Evolutionary conservation across 495 filamentous ascomycete genomes (phyloP).

Genomic region (Pseudomonodictys pantanalensis): DNA sequence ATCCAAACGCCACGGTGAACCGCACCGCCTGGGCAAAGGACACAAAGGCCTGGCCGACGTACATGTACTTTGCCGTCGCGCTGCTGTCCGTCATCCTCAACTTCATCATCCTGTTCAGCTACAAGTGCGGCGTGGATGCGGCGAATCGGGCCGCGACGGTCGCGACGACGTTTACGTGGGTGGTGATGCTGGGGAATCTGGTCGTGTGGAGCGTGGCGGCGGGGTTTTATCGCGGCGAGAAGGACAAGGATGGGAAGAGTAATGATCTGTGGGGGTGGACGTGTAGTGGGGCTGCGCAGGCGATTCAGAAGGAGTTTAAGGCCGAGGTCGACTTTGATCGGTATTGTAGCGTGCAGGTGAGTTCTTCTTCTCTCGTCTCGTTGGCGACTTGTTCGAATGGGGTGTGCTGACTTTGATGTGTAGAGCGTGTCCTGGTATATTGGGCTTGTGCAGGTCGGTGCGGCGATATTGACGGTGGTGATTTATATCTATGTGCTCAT

Average conservation of each 20-base stretch:
- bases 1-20: neutral
- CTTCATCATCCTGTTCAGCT: slow-evolving; percentile 30
- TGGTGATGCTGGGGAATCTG: slow-evolving; percentile 31
- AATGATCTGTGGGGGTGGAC: slow-evolving; percentile 45
- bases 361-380: slow-evolving; percentile 8
- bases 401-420: neutral
- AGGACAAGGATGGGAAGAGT: slow-evolving; percentile 29
- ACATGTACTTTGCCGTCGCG: slow-evolving; percentile 37
- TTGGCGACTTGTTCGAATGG: neutral
- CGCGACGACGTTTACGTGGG: slow-evolving; percentile 23
- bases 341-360: slow-evolving; percentile 39
- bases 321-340: slow-evolving; percentile 36
- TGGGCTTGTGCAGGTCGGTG: slow-evolving; percentile 34
- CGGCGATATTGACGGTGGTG: slow-evolving; percentile 27
- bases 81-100: slow-evolving; percentile 25
- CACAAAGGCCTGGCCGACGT: slow-evolving; percentile 37
- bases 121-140: slow-evolving; percentile 22
- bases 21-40: slow-evolving; percentile 36
- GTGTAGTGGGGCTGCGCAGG: slow-evolving; percentile 34
- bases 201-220: slow-evolving; percentile 35
- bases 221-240: slow-evolving; percentile 31
- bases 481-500: slow-evolving; percentile 31
- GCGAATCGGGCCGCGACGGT: slow-evolving; percentile 32
- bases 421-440: slow-evolving; percentile 35
- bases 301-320: slow-evolving; percentile 37